Percentiles rank a stretch among this genome's conserved stretches.
phyloP scores from a whole-genome alignment of 2,329 filamentous ascomycete genomes.

The Allantophomopsis lycopodina region DNA sequence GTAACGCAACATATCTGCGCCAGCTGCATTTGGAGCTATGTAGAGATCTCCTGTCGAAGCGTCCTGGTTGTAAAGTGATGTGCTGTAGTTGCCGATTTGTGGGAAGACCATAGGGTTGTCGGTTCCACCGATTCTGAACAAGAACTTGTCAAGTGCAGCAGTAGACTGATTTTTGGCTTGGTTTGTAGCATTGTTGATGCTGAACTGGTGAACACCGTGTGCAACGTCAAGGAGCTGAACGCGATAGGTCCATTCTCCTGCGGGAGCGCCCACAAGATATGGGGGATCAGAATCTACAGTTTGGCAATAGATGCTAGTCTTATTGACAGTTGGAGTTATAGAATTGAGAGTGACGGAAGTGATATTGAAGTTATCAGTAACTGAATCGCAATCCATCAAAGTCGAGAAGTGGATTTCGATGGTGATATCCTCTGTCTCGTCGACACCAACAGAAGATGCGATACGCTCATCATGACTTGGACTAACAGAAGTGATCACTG shows the following conservation, averaged over 20 bases:
- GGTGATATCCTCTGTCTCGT: conserved; percentile 8
- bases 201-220: conserved; percentile 44
- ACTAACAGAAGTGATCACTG: conserved; percentile 39
- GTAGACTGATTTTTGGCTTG: conserved; percentile 20
- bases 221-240: conserved; percentile 38
- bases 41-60: conserved; percentile 22
- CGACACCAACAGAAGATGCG: conserved; percentile 22
- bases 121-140: conserved; percentile 42
- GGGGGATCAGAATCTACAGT: conserved; percentile 14
- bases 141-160: conserved; percentile 33
- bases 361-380: conserved; percentile 33
- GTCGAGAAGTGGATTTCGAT: conserved; percentile 43
- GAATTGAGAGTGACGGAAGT: conserved; percentile 36
- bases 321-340: conserved; percentile 24
- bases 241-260: conserved; percentile 37
- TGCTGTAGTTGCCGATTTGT: conserved; percentile 39
- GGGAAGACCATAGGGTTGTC: conserved; percentile 48
- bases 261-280: conserved; percentile 33
- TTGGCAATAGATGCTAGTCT: conserved; percentile 23
- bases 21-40: conserved; percentile 41
- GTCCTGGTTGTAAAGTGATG: conserved; percentile 28
- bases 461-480: conserved; percentile 42
- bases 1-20: conserved; percentile 38
- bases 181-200: conserved; percentile 35
- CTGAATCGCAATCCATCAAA: conserved; percentile 41